Base-by-base conservation (phyloP, 1,284 basidiomycete genomes). In the Heterobasidion annosum region DNA sequence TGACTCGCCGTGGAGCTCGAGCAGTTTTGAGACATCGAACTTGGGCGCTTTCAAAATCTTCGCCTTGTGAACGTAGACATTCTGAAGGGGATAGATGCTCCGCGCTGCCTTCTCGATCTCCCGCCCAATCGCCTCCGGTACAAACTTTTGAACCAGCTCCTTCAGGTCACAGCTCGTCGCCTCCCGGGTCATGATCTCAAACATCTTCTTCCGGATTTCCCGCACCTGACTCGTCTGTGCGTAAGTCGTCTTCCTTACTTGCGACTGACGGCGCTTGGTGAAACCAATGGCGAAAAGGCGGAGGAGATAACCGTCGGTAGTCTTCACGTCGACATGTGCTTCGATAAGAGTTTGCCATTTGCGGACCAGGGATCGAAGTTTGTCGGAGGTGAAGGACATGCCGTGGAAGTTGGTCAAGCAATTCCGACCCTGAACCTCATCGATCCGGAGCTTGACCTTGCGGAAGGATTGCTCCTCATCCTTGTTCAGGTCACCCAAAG, bases 351-450 rank as follows among this genome's bases (percentile, higher is more conserved):
- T 87, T 78, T 99, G 97, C 97, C 97, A 99, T 79, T 99, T 99
- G 73, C 96, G 93, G 65, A 99, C 97, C 67, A 99, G 93, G 56
- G 97, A 99, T 62, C 97, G 94, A 64, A 99, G 88, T 79, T 99
- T 99, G 88, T 99, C 97, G 61, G 94, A 97, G 61, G 97, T 99
- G 80, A 99, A 98, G 80, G 97, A 93, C 97, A 99, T 99, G 71
- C 96, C 97, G 78, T 96, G 91, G 90, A 99, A 99, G 78, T 96
- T 98, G 73, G 97, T 98, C 56, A 99, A 83, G 82, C 95, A 98
- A 83, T 92, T 96, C 82, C 95, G 97, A 79, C 96, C 97, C 78
- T 98, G 89, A 62, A 99, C 83, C 69, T 98, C 96, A 71, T 99
- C 96, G 66, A 99, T 82, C 67, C 93, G 90, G 71, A 99, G 85